Base-by-base conservation (phyloP, 441 rosid genomes). In the Bruguiera hainesii region DNA sequence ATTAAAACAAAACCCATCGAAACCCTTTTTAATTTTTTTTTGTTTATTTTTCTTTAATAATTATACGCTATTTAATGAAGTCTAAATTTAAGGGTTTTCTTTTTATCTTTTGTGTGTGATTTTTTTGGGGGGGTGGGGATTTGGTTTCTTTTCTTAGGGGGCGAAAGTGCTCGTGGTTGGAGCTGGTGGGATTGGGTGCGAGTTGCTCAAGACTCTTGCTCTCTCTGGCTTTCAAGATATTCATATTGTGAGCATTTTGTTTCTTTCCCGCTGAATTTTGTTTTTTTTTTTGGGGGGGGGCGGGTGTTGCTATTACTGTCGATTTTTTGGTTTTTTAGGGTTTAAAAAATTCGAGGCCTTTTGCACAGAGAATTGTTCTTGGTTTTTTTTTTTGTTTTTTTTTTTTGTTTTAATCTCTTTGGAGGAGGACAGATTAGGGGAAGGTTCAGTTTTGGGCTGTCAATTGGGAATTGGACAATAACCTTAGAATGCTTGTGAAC, bases 141-240 rank as follows among this genome's bases (percentile, higher is more conserved):
- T 71, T 69, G 4, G 4, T 39, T 68, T 1, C 0, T 21, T 67
- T 72, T 73, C 56, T 59, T 64, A 91, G 99, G 89, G 81, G 65
- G 91, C 99, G 77, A 95, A 87, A 82, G 96, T 95, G 67, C 93
- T 95, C 37, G 86, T 95, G 98, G 98, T 95, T 56, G 99, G 99
- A 48, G 99, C 99, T 6, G 99, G 99, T 57, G 97, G 98, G 50
- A 91, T 95, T 76, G 99, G 99, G 51, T 91, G 99, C 69, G 99
- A 95, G 89, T 83, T 95, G 51, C 94, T 95, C 21, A 95, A 95
- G 83, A 95, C 96, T 65, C 96, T 95, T 23, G 93, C 90, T 70
- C 98, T 95, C 62, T 87, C 99, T 60, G 96, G 93, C 46, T 95
- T 95, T 80, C 74, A 78, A 42, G 97, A 94, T 70, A 90, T 94